These are phyloP conservation scores for Falciphora oryzae DNA, from an alignment of 2,329 filamentous ascomycete genomes.

Conservation along the genomic window DNA sequence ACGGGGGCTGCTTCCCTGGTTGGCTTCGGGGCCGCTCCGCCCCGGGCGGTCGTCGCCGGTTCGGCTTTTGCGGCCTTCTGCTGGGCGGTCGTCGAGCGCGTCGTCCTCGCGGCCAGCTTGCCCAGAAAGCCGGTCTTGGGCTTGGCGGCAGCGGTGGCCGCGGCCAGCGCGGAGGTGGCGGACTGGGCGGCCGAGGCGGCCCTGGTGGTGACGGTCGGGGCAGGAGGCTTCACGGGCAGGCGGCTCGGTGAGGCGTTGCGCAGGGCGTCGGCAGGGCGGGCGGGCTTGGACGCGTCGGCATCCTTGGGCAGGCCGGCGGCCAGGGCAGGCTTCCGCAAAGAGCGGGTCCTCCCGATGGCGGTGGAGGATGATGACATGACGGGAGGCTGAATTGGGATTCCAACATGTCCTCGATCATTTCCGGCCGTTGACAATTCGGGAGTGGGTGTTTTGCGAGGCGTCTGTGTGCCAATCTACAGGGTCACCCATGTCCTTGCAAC, in stretches of 20 bases:
- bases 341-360: conserved; percentile 2
- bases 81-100: not conserved
- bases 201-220: conserved; percentile 19
- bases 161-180: not conserved
- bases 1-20: not conserved
- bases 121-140: conserved; percentile 5
- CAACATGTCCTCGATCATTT: not conserved
- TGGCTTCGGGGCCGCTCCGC: not conserved
- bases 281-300: not conserved
- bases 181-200: conserved; percentile 7
- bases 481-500: not conserved
- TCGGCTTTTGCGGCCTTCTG: not conserved
- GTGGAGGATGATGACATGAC: not conserved
- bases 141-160: conserved; percentile 5
- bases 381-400: not conserved
- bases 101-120: conserved; percentile 4
- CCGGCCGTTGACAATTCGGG: not conserved
- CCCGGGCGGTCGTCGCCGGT: not conserved
- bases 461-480: not conserved
- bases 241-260: conserved; percentile 43
- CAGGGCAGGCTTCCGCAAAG: conserved; percentile 1
- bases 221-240: conserved; percentile 36
- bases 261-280: conserved; percentile 12
- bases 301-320: not conserved
- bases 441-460: not conserved